A percentile compares a stretch with the other conserved stretches of the same genome.
Conservation (phyloP, 2,329 filamentous ascomycete genomes). For the Colletotrichum filicis region DNA sequence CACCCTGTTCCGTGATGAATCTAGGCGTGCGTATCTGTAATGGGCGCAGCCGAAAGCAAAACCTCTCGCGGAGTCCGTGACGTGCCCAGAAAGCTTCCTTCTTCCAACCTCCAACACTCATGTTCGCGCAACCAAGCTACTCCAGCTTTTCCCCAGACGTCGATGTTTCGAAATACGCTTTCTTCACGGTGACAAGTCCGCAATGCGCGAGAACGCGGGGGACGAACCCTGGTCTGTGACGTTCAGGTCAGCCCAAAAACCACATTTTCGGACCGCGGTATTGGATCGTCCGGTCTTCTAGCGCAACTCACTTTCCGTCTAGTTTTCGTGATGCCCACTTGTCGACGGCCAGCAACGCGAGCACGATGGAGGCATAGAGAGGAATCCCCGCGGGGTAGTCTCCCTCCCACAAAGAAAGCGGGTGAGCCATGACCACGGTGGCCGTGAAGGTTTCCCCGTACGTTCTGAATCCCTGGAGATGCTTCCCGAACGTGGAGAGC, state of each 20-base stretch:
- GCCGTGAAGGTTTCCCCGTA: slow-evolving; percentile 15
- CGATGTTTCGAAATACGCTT: slow-evolving; percentile 6
- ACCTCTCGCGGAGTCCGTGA: slow-evolving; percentile 2
- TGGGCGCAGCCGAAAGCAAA: not conserved
- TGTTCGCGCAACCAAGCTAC: not conserved
- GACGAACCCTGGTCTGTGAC: slow-evolving; percentile 27
- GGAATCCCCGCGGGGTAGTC: slow-evolving; percentile 33
- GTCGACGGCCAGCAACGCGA: slow-evolving; percentile 19
- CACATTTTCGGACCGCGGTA: slow-evolving; percentile 13
- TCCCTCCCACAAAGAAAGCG: slow-evolving; percentile 24
- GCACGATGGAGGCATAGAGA: slow-evolving; percentile 1
- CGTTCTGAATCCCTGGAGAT: slow-evolving; percentile 16
- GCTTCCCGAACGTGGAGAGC: not conserved
- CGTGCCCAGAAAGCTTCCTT: slow-evolving; percentile 16
- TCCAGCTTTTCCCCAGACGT: slow-evolving; percentile 25
- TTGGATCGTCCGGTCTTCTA: slow-evolving; percentile 11
- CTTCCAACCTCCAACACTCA: not conserved
- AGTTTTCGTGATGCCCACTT: slow-evolving; percentile 35
- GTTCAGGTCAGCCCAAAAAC: slow-evolving; percentile 10
- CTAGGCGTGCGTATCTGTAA: not conserved
- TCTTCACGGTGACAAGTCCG: slow-evolving; percentile 26
- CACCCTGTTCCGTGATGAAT: slow-evolving; percentile 1
- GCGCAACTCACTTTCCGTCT: slow-evolving; percentile 29
- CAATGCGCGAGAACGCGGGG: slow-evolving; percentile 25
- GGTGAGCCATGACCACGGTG: slow-evolving; percentile 1